Percentiles rank a stretch among this genome's conserved stretches.
These are phyloP conservation scores for Ceratobasidium sp. DNA, from an alignment of 1,284 basidiomycete genomes.

Conservation along the genomic window DNA sequence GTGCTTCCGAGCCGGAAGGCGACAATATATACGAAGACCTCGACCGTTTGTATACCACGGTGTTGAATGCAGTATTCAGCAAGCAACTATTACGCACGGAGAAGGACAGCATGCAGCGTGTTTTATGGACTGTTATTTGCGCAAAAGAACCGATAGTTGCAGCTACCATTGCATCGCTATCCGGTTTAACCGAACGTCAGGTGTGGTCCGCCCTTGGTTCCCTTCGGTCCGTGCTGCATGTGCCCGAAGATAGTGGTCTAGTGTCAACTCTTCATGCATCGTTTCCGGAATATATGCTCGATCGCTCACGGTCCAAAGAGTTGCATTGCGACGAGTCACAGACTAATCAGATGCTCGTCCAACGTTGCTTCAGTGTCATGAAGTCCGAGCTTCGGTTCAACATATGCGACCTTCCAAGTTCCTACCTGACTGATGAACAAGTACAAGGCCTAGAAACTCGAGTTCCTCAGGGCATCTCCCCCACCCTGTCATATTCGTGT, in stretches of 20 bases:
- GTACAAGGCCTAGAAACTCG: not conserved
- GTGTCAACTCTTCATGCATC: constrained; percentile 50
- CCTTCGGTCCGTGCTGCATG: constrained; percentile 62
- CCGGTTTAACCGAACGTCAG: not conserved
- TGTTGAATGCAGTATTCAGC: not conserved
- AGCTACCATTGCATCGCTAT: not conserved
- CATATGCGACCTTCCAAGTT: not conserved
- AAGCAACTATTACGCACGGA: not conserved
- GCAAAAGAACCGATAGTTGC: constrained; percentile 1
- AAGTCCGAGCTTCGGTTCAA: constrained; percentile 10
- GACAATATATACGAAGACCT: constrained; percentile 13
- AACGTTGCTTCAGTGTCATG: not conserved
- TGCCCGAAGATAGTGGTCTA: constrained; percentile 86
- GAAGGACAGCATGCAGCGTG: not conserved
- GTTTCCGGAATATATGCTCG: not conserved
- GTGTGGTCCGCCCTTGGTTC: not conserved
- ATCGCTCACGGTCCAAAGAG: not conserved
- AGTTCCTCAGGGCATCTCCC: not conserved
- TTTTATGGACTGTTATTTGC: constrained; percentile 10
- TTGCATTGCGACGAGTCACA: not conserved
- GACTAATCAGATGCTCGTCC: not conserved
- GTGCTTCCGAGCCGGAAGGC: not conserved
- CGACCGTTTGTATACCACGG: not conserved
- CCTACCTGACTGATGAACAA: not conserved
- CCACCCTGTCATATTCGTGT: not conserved